These are phyloP conservation scores for Leccinum truebloodii DNA, from an alignment of 768 basidiomycete species.

Conservation along the genomic window DNA sequence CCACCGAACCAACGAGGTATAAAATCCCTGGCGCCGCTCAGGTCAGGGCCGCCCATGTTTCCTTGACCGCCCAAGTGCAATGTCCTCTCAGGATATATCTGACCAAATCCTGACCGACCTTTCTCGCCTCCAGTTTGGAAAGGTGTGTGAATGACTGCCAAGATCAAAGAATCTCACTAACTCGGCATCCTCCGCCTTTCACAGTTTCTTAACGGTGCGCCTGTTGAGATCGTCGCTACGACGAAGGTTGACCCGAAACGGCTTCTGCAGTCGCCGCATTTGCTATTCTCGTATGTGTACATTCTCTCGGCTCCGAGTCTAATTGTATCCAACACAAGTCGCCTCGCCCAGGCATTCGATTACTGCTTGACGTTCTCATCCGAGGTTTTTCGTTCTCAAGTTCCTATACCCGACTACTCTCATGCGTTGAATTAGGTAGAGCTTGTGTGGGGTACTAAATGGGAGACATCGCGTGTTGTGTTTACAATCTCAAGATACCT, in stretches of 20 bases:
- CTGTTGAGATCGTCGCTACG: neutral
- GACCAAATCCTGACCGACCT: constrained; percentile 11
- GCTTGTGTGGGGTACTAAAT: constrained; percentile 27
- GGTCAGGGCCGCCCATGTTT: neutral
- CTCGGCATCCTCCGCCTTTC: neutral
- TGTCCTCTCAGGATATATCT: constrained; percentile 6
- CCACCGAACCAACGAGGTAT: too few species aligned
- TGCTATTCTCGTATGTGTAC: constrained; percentile 16
- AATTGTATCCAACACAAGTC: neutral
- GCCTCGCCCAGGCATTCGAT: constrained; percentile 16
- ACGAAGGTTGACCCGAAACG: neutral
- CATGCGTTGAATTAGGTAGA: constrained; percentile 16
- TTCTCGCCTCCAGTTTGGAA: constrained; percentile 21
- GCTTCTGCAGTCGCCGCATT: constrained; percentile 19
- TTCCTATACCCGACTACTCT: neutral
- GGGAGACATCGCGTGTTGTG: constrained; percentile 24
- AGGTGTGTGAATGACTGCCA: constrained; percentile 11
- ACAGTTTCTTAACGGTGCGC: constrained; percentile 24
- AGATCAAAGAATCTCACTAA: neutral
- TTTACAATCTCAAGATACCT: constrained; percentile 32
- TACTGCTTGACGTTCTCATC: constrained; percentile 26
- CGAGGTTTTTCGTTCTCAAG: constrained; percentile 16
- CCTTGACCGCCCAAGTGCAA: neutral
- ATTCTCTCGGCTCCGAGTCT: neutral
- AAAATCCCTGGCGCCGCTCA: too few species aligned